Conservation (phyloP, 176 grass and related monocot species). For the Guadua angustifolia region DNA sequence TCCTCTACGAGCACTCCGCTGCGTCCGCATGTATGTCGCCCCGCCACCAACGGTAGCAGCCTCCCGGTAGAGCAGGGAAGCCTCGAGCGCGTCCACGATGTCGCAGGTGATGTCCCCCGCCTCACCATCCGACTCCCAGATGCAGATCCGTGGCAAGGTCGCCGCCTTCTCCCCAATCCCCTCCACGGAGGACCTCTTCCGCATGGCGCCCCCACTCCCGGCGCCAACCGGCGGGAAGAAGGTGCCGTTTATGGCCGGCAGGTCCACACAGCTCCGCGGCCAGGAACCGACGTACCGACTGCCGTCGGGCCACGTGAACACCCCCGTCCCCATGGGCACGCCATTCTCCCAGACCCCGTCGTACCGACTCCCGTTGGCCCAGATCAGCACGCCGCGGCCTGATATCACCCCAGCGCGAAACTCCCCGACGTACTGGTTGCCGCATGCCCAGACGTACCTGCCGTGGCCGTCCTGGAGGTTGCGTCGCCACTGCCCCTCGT, state of each 20-base stretch:
- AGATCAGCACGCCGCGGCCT: constrained; percentile 85
- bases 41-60: constrained; percentile 45
- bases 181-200: constrained; percentile 86
- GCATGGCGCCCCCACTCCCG: constrained; percentile 21
- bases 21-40: constrained; percentile 21
- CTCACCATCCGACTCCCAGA: constrained; percentile 96
- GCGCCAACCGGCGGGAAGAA: constrained; percentile 66
- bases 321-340: constrained; percentile 70
- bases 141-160: constrained; percentile 87
- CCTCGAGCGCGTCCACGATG: constrained; percentile 87
- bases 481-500: constrained; percentile 89
- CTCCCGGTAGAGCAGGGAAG: constrained; percentile 78
- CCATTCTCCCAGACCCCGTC: constrained; percentile 90
- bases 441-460: constrained; percentile 82
- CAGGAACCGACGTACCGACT: constrained; percentile 84
- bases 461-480: constrained; percentile 93
- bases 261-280: constrained; percentile 56
- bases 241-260: constrained; percentile 71
- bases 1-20: constrained; percentile 35
- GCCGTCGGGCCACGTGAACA: constrained; percentile 91
- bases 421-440: constrained; percentile 95
- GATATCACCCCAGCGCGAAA: constrained; percentile 90
- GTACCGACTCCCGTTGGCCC: constrained; percentile 93
- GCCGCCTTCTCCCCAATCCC: constrained; percentile 47
- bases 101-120: constrained; percentile 97